phyloP scores from a whole-genome alignment of 2,329 filamentous ascomycete species.

The Fusarium sp. region DNA sequence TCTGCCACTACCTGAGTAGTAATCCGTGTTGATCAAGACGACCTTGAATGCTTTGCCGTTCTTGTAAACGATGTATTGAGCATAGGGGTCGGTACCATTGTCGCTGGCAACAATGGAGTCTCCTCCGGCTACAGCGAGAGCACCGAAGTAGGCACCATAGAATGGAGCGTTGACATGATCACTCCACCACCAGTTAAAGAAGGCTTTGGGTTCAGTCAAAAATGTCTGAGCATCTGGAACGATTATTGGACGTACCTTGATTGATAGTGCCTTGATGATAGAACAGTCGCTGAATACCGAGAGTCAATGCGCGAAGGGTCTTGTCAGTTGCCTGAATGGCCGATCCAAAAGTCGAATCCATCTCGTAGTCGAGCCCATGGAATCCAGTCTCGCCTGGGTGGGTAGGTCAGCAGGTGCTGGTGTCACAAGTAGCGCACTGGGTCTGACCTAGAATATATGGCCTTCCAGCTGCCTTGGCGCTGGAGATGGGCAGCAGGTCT shows the following conservation, averaged over 20 bases:
- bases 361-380: neutral
- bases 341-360: neutral
- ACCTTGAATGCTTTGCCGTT: neutral
- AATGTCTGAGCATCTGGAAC: accelerated
- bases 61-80: neutral
- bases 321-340: neutral
- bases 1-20: neutral
- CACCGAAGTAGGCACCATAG: neutral
- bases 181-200: neutral
- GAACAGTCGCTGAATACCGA: neutral
- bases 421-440: no score
- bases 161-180: neutral
- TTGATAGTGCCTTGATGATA: neutral
- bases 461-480: neutral
- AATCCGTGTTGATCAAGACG: neutral
- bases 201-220: neutral
- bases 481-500: neutral
- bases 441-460: neutral
- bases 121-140: neutral
- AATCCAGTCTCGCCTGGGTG: neutral
- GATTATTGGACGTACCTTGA: neutral
- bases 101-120: neutral
- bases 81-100: neutral
- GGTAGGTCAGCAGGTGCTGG: neutral
- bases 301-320: neutral